phyloP scores from a whole-genome alignment of 768 basidiomycete genomes.

The Naganishia antarctica region DNA sequence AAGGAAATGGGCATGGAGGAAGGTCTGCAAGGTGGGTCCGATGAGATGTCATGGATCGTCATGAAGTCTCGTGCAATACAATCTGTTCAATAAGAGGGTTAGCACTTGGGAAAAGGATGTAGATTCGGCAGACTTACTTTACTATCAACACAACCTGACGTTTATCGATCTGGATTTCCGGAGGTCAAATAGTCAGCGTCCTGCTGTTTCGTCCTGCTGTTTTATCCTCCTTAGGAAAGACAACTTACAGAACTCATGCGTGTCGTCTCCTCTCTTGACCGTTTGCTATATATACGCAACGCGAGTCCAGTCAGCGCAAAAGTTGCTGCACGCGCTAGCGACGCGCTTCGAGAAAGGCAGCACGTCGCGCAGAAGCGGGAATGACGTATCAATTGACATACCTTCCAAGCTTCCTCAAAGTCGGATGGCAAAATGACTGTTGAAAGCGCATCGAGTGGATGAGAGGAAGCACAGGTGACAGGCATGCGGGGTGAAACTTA shows the following conservation, averaged over 20 bases:
- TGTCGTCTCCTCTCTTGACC: conserved; percentile 93
- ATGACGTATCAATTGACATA: conserved; percentile 58
- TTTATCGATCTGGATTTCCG: conserved; percentile 37
- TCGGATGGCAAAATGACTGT: conserved; percentile 83
- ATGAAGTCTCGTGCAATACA: conserved; percentile 12
- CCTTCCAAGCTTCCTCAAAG: conserved; percentile 99
- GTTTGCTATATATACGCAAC: conserved; percentile 64
- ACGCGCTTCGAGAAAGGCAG: conserved; percentile 12
- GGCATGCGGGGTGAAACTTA: background rate
- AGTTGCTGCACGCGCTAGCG: background rate
- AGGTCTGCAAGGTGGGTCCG: background rate
- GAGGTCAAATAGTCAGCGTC: conserved; percentile 1
- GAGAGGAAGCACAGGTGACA: background rate
- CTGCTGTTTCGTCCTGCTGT: background rate
- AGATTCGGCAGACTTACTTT: conserved; percentile 18
- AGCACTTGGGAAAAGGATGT: conserved; percentile 21
- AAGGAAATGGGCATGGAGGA: background rate
- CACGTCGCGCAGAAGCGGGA: background rate
- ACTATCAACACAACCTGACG: background rate
- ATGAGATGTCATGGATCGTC: conserved; percentile 1
- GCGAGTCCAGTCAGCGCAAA: conserved; percentile 26
- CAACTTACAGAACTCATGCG: conserved; percentile 82
- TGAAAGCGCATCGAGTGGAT: too few relatives aligned
- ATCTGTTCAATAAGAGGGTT: conserved; percentile 1
- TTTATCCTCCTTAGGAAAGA: background rate